Percentiles rank a stretch among this genome's conserved stretches.
Conservation (phyloP, 345 rosid genomes). For the Eucalyptus dawsonii region DNA sequence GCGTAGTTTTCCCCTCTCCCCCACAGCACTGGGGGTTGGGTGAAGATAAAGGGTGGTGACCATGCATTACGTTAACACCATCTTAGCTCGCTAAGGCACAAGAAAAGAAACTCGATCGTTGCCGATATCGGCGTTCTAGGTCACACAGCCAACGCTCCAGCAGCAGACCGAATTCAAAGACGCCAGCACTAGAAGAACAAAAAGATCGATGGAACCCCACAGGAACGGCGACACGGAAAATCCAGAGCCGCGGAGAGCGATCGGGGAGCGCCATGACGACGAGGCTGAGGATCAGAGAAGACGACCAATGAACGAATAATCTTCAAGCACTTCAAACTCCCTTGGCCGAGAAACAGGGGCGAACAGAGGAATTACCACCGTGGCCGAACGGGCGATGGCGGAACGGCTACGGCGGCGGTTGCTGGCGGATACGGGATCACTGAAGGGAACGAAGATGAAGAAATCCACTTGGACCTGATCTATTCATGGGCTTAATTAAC, state of each 20-base stretch:
- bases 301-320: background rate
- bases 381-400: background rate
- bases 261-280: background rate
- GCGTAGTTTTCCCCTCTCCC: background rate
- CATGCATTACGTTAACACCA: background rate
- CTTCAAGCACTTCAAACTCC: background rate
- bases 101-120: no score
- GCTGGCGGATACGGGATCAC: no score
- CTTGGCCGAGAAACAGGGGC: background rate
- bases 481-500: accelerated
- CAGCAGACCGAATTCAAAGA: no score
- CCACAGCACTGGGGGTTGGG: background rate
- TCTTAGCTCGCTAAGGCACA: no score
- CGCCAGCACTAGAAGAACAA: no score
- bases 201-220: no score
- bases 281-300: background rate
- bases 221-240: no score
- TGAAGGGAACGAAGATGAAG: background rate
- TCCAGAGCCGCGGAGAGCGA: no score
- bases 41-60: background rate
- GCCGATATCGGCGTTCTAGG: no score
- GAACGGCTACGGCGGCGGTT: no score
- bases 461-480: background rate
- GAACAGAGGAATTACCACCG: background rate
- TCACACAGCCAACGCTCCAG: no score